Evolutionary conservation across 176 grass and related monocot genomes (phyloP), one percentile per base, ranked within the genome.

Genomic region (Microstegium vimineum): DNA sequence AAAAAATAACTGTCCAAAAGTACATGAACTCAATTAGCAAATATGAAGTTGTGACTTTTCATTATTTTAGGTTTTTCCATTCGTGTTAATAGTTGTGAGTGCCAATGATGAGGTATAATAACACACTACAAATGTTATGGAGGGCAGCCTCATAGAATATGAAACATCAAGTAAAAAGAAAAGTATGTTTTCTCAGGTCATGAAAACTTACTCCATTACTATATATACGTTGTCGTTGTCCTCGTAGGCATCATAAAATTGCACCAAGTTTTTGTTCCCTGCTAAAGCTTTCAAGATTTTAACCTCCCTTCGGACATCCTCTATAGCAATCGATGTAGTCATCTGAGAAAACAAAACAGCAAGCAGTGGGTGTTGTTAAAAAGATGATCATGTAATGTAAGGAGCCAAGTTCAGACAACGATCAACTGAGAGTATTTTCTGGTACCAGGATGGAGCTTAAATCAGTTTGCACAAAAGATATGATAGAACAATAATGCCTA

Each of bases 201-300:
- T 60, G 9, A 69, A 89, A 89, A 49, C 92, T 90, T 91, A 94
- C 92, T 94, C 89, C 92, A 94, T 94, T 46, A 94, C 86, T 80
- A 94, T 94, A 81, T 91, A 94, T 34, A 91, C 89, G 10, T 94
- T 94, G 34, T 92, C 93, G 2, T 83, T 90, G 83, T 94, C 90
- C 86, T 94, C 93, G 1, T 90, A 92, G 40, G 93, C 87, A 86
- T 94, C 93, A 88, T 94, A 92, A 59, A 94, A 94, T n/a, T 92
- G 89, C 5, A 92, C 93, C 67, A 94, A 31, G 75, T 94, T 94
- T 74, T 82, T 92, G 83, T 94, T 90, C 54, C 93, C 93, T 2
- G 85, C 43, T 79, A 94, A 90, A 52, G 90, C 84, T 85, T 89
- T 94, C 77, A 94, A 88, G 69, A 94, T 94, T 84, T 94, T 94